These are phyloP conservation scores for Colletotrichum sp. DNA, from an alignment of 2,329 filamentous ascomycete species.

Conservation along the genomic window DNA sequence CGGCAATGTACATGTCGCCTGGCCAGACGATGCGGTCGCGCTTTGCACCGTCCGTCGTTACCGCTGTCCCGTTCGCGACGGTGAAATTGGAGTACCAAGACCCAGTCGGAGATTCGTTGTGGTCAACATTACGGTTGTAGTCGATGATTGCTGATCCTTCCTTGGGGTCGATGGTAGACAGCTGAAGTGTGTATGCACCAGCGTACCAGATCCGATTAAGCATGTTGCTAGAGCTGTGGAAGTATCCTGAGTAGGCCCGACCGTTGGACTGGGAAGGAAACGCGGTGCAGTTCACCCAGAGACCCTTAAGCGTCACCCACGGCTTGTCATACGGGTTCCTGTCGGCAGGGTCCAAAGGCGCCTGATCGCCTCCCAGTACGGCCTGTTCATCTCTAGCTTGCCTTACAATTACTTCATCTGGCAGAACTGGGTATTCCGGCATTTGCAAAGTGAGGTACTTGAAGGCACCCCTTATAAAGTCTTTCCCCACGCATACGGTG, in stretches of 20 bases:
- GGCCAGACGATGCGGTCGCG: constrained; percentile 62
- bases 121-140: constrained; percentile 35
- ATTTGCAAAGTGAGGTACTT: constrained; percentile 44
- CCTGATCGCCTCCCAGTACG: constrained; percentile 11
- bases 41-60: constrained; percentile 57
- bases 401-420: neutral
- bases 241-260: constrained; percentile 50
- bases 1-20: constrained; percentile 58
- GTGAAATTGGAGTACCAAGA: constrained; percentile 35
- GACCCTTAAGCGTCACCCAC: constrained; percentile 33
- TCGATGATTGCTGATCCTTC: constrained; percentile 39
- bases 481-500: constrained; percentile 33
- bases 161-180: constrained; percentile 38
- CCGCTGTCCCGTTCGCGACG: constrained; percentile 34
- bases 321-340: constrained; percentile 26
- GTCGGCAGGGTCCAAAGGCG: neutral
- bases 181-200: constrained; percentile 41
- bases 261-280: constrained; percentile 51
- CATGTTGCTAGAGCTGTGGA: constrained; percentile 41
- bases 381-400: constrained; percentile 26
- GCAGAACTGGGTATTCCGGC: constrained; percentile 42
- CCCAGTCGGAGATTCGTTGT: constrained; percentile 35
- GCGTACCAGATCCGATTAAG: constrained; percentile 54
- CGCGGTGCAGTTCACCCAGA: constrained; percentile 45
- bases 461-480: constrained; percentile 44